Evolutionary conservation across 108 stramenopile genomes (phyloP).

Genomic region (Phaeodactylum tricornutum): DNA sequence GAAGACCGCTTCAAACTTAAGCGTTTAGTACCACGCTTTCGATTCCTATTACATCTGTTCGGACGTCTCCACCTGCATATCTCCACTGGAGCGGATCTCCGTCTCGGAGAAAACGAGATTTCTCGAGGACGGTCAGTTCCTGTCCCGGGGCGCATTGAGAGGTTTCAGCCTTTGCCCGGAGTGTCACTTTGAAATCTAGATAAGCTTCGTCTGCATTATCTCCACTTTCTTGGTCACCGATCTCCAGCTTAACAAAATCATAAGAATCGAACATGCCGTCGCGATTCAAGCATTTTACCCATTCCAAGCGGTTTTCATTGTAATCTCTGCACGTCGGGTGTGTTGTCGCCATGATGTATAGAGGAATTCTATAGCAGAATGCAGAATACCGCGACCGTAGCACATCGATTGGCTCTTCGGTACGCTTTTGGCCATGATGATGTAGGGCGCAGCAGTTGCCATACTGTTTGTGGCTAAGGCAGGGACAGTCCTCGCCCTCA

Average conservation of each 20-base stretch:
- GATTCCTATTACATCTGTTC: no score
- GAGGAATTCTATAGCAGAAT: slow-evolving; percentile 41
- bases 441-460: slow-evolving; percentile 47
- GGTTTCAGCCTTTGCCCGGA: slow-evolving; percentile 6
- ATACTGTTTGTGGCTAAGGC: slow-evolving; percentile 31
- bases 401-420: slow-evolving; percentile 28
- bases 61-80: no score
- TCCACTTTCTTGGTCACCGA: slow-evolving; percentile 16
- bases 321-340: slow-evolving; percentile 54
- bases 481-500: slow-evolving; percentile 34
- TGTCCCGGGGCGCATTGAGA: background rate
- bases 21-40: no score
- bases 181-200: slow-evolving; percentile 44
- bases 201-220: slow-evolving; percentile 25
- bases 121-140: background rate
- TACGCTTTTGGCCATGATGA: slow-evolving; percentile 17
- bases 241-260: slow-evolving; percentile 46
- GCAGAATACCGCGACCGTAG: slow-evolving; percentile 56
- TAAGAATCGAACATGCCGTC: slow-evolving; percentile 77
- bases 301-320: slow-evolving; percentile 36
- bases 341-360: slow-evolving; percentile 59
- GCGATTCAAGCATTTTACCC: slow-evolving; percentile 66
- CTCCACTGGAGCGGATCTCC: no score
- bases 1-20: no score
- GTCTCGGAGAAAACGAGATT: slow-evolving; percentile 1